Conservation (phyloP, 257 asterid species). For the Penstemon eatonii region DNA sequence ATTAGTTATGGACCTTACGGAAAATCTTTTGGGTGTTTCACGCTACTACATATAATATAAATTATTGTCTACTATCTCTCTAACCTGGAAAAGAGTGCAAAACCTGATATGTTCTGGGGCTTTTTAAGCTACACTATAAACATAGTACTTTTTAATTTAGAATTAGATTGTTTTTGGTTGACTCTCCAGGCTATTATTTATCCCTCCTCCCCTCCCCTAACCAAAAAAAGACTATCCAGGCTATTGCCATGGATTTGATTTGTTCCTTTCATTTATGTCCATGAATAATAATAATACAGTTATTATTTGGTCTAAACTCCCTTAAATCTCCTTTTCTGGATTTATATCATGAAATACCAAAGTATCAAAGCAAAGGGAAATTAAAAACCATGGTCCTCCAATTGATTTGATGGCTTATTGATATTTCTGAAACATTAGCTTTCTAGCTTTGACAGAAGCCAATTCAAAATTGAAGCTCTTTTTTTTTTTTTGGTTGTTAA, state of each 20-base stretch:
- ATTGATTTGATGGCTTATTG: conserved; percentile 12
- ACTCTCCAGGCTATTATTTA: background rate
- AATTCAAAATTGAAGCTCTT: background rate
- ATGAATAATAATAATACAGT: background rate
- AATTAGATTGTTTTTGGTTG: conserved; percentile 20
- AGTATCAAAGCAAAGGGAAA: conserved; percentile 3
- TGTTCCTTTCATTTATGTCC: conserved; percentile 5
- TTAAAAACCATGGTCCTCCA: background rate
- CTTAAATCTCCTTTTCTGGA: background rate
- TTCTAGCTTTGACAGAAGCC: conserved; percentile 6
- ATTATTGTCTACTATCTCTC: conserved; percentile 14
- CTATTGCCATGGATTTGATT: conserved; percentile 5
- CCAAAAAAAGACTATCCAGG: background rate
- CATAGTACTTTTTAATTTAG: background rate
- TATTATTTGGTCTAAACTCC: background rate
- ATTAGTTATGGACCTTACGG: background rate
- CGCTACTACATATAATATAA: background rate
- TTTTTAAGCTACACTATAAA: conserved; percentile 14
- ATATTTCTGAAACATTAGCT: background rate
- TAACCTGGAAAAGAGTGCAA: background rate
- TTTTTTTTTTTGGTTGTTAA: background rate
- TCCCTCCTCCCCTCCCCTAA: too few species aligned
- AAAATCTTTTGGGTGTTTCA: background rate
- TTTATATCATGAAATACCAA: conserved; percentile 7
- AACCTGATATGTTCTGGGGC: background rate